Base-by-base conservation (phyloP, 768 basidiomycete genomes). In the Agaricus sinodeliciosus region DNA sequence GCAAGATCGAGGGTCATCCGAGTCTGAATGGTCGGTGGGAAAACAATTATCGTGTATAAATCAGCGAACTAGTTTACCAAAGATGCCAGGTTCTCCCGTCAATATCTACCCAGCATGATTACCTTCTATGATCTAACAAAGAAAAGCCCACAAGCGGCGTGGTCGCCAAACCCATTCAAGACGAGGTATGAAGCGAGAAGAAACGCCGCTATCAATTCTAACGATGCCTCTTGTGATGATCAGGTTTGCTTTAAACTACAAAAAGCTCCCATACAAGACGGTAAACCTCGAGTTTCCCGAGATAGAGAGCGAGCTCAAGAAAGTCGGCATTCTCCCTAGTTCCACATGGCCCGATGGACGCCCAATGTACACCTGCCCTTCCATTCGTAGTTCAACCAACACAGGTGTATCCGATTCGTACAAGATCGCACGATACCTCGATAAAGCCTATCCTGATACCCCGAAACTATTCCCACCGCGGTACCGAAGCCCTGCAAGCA, bases 241-340 rank as follows among this genome's bases (percentile, higher is more conserved):
- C 12, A 55, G 54, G 36, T 49, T 43, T 31, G 25, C 44, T 16
- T 42, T 55, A 25, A 55, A 55, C 43, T 49, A 44, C 34, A 55
- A 55, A 34, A 45, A 40, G 1, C 31, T 50, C 16, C 54, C 54
- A 11, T 49, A 71, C 61, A 67, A 64, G 55, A 75, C 75, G 3
- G 62, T 66, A 43, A 75, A 73, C 72, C 59, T 76, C 19, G 74
- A 73, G 48, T 71, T 62, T 50, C 69, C 72, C 1, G 71, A 78
- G 48, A 69, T 80, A 46, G 69, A 52, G 44, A 22, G 34, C 1
- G 54, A 55, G 40, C 56, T 58, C 57, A 62, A 59, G 40, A 62
- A 64, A 49, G 55, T 69, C 34, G 71, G 69, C n/a, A 66, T 67
- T 0, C 43, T 51, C 1, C 65, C 71, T 4, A 67, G 31, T 31